Percentiles rank a stretch among this genome's conserved stretches.
These are phyloP conservation scores for Backusella liffmaniae DNA, from an alignment of 192 early-diverging fungal genomes.

Conservation along the genomic window DNA sequence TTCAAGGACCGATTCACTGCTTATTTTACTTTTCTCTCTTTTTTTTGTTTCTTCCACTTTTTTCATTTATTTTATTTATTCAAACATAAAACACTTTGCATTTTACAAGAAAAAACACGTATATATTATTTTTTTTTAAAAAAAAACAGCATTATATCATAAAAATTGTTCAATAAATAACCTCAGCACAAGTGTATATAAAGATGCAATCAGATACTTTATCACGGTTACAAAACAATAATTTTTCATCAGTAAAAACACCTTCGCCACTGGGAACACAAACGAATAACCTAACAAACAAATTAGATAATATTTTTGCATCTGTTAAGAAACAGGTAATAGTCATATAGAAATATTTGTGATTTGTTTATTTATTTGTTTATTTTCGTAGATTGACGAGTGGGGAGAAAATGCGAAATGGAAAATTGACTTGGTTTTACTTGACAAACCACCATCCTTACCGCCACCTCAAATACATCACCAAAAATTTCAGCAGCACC, in stretches of 20 bases:
- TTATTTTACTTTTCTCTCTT: background rate
- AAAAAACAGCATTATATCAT: background rate
- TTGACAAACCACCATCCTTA: slow-evolving; percentile 19
- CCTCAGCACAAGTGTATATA: background rate
- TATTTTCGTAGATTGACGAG: slow-evolving; percentile 24
- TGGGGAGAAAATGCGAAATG: slow-evolving; percentile 36
- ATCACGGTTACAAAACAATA: slow-evolving; percentile 5
- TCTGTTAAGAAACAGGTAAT: slow-evolving; percentile 12
- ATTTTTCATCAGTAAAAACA: slow-evolving; percentile 10
- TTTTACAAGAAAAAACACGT: background rate
- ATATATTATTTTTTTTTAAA: background rate
- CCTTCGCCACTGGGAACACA: slow-evolving; percentile 11
- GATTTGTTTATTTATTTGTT: background rate
- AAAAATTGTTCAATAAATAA: background rate
- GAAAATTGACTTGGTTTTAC: slow-evolving; percentile 31
- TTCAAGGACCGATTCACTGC: background rate
- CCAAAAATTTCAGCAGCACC: background rate
- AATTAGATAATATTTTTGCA: slow-evolving; percentile 10
- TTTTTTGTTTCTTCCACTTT: background rate
- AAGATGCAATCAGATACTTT: slow-evolving; percentile 8
- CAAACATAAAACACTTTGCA: background rate
- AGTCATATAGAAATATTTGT: background rate
- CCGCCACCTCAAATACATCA: background rate
- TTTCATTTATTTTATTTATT: background rate
- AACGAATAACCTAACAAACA: background rate